Evolutionary conservation across 2,329 filamentous ascomycete genomes (phyloP), one percentile per base, ranked within the genome.

Genomic region (Sclerotinia minor): DNA sequence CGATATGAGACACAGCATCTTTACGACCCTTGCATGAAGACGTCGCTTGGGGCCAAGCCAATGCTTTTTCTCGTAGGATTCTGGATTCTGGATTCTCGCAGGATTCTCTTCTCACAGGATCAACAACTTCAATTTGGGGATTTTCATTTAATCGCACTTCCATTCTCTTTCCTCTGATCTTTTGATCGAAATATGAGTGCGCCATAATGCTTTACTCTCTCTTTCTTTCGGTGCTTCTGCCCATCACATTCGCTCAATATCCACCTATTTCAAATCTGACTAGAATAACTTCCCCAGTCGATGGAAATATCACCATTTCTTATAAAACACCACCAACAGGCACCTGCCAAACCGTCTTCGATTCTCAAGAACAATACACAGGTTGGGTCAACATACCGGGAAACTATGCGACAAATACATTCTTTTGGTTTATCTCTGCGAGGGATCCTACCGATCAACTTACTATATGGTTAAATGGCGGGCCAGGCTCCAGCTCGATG

Each of bases 381-480:
- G 89, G 89, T 74, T 91, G 90, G 83, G 85, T 92, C 67, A 83
- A 79, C 65, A 78, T 91, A 6, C 86, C 87, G 6, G 87, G 82
- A 55, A 77, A 80, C 38, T 85, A 82, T 71, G 78, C 82, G 24
- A 83, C 83, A 54, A 85, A 80, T 67, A 79, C 77, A 32, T 82
- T 82, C 76, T 82, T 82, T 75, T 82, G 80, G 80, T 82, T 82
- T 69, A 78, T 82, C 71, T 79, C 79, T 66, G 79, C 79, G 4
- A 77, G 81, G 44, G 79, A 80, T 52, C 80, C 82, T 75, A 85
- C 70, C 75, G 79, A 71, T 78, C 81, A 81, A 44, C 75, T 88
- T 59, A 84, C 86, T 3, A 84, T 90, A 74, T 90, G 86, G 85
- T 80, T 91, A 71, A 89, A 89, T 76, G 88, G 88, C 63, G 88